phyloP scores from a whole-genome alignment of 2,329 filamentous ascomycete genomes.

The Paradendryphiella salina region DNA sequence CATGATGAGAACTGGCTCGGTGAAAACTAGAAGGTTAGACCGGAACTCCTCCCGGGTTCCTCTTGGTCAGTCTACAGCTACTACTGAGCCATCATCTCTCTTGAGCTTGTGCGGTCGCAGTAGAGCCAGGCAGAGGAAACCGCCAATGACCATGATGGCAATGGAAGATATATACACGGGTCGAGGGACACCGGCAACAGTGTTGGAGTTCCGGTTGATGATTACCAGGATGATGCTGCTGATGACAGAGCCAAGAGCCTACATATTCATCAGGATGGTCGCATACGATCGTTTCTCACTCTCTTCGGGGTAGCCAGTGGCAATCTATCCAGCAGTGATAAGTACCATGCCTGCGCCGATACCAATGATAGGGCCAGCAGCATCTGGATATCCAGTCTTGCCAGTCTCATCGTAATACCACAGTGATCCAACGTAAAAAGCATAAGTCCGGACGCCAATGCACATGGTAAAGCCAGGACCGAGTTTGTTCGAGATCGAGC shows the following conservation, averaged over 20 bases:
- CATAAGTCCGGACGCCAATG: conserved; percentile 38
- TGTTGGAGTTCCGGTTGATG: conserved; percentile 36
- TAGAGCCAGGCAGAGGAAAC: conserved; percentile 29
- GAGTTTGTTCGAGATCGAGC: conserved; percentile 39
- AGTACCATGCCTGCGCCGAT: conserved; percentile 42
- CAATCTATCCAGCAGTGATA: conserved; percentile 38
- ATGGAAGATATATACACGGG: conserved; percentile 40
- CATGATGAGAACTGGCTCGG: conserved; percentile 32
- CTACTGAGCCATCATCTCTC: conserved; percentile 36
- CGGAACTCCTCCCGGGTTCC: conserved; percentile 34
- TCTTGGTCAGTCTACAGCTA: conserved; percentile 33
- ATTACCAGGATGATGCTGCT: conserved; percentile 40
- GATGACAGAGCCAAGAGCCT: conserved; percentile 35
- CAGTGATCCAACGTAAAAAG: conserved; percentile 38
- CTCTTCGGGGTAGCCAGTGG: conserved; percentile 39
- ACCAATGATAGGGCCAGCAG: conserved; percentile 37
- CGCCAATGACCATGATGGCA: conserved; percentile 35
- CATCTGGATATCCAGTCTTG: conserved; percentile 38
- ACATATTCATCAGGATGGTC: conserved; percentile 40
- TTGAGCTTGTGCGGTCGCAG: conserved; percentile 36
- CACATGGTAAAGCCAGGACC: conserved; percentile 40
- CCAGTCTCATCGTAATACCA: conserved; percentile 42
- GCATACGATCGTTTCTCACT: conserved; percentile 36
- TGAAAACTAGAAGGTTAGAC: conserved; percentile 34
- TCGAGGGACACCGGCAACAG: conserved; percentile 34